Conservation (phyloP, 768 basidiomycete genomes). For the Paxillus rubicundulus region DNA sequence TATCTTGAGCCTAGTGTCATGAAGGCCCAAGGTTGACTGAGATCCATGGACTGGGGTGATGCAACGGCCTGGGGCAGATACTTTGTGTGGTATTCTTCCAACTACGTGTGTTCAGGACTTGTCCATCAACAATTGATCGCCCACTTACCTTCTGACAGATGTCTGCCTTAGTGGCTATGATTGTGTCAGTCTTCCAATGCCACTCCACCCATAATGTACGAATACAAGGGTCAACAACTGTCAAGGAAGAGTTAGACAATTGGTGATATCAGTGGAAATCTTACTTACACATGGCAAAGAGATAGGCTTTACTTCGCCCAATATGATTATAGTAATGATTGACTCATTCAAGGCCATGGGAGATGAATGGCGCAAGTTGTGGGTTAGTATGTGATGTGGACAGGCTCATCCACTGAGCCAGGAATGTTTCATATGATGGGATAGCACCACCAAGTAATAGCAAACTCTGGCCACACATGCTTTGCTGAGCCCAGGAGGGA, state of each 20-base stretch:
- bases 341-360: neutral
- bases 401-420: neutral
- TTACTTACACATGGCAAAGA: conserved; percentile 6
- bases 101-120: neutral
- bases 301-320: neutral
- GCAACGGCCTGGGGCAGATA: neutral
- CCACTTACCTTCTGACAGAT: neutral
- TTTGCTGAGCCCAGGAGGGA: neutral
- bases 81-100: neutral
- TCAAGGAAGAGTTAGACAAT: neutral
- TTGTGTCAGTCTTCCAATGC: neutral
- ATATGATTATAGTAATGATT: neutral
- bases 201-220: neutral
- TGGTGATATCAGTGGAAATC: neutral
- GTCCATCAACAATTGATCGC: neutral
- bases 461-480: conserved; percentile 1
- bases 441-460: neutral
- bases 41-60: neutral
- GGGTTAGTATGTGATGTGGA: neutral
- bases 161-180: neutral
- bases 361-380: neutral
- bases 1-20: neutral
- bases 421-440: neutral
- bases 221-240: neutral
- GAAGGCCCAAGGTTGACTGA: neutral